A percentile compares a stretch with the other conserved stretches of the same genome.
Evolutionary conservation across 1,284 basidiomycete species (phyloP).

Genomic region (Ceratobasidium sp.): DNA sequence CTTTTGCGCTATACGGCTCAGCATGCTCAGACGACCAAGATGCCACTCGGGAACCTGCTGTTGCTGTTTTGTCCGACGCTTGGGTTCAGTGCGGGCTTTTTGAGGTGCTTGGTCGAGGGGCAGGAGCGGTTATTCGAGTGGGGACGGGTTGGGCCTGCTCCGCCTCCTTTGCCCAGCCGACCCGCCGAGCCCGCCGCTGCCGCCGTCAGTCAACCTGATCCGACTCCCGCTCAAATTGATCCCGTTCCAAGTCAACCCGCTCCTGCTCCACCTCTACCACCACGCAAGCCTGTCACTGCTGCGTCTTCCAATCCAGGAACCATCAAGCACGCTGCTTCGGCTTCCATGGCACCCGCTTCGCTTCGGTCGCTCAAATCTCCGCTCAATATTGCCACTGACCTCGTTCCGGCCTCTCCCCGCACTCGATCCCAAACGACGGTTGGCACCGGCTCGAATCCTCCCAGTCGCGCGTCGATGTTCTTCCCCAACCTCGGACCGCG

Average conservation of each 20-base stretch:
- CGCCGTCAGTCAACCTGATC: not conserved
- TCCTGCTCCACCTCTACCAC: conserved; percentile 11
- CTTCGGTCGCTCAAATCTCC: conserved; percentile 41
- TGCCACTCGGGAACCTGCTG: conserved; percentile 85
- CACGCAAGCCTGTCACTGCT: conserved; percentile 13
- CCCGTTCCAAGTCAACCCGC: not conserved
- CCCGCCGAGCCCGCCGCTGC: too few relatives aligned
- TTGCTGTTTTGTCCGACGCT: conserved; percentile 85
- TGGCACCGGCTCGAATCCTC: conserved; percentile 17
- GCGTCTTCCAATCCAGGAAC: not conserved
- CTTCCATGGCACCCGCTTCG: conserved; percentile 24
- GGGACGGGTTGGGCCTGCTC: conserved; percentile 15
- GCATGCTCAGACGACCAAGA: conserved; percentile 77
- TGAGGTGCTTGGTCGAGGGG: conserved; percentile 79
- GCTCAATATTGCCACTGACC: conserved; percentile 23
- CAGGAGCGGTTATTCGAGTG: conserved; percentile 56
- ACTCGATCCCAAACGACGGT: conserved; percentile 13
- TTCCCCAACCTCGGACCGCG: conserved; percentile 39
- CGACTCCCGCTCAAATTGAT: not conserved
- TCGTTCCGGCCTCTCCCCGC: conserved; percentile 1
- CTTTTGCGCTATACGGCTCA: conserved; percentile 76
- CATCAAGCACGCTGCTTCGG: conserved; percentile 28
- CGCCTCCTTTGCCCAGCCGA: not conserved
- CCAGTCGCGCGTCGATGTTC: conserved; percentile 43
- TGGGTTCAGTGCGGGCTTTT: conserved; percentile 79